Evolutionary conservation across 768 basidiomycete genomes (phyloP).

Genomic region (Pulveroboletus sp.): DNA sequence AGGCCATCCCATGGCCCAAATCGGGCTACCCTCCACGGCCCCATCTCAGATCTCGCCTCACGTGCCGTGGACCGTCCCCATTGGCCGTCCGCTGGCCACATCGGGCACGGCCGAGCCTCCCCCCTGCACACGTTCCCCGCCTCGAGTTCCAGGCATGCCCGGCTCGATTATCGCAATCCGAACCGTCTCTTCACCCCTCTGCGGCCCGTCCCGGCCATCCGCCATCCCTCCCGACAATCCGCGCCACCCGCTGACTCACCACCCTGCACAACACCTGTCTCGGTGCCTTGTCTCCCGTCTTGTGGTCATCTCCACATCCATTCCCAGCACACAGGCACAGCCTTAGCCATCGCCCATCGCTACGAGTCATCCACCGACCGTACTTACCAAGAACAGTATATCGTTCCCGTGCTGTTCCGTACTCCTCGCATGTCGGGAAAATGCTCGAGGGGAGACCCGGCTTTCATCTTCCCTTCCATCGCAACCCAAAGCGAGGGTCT

Average conservation of each 20-base stretch:
- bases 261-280: slow-evolving; percentile 10
- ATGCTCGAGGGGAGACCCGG: too few relatives aligned
- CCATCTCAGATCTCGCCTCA: slow-evolving; percentile 31
- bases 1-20: slow-evolving; percentile 11
- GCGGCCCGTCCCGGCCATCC: neutral
- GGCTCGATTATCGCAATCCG: slow-evolving; percentile 22
- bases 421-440: too few relatives aligned
- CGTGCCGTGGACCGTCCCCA: slow-evolving; percentile 17
- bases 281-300: slow-evolving; percentile 6
- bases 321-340: neutral
- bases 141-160: slow-evolving; percentile 28
- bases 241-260: slow-evolving; percentile 15
- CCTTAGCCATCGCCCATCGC: slow-evolving; percentile 5
- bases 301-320: neutral
- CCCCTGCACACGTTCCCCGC: slow-evolving; percentile 26
- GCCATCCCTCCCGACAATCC: neutral
- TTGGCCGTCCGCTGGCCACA: slow-evolving; percentile 4
- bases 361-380: slow-evolving; percentile 11
- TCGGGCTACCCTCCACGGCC: slow-evolving; percentile 9
- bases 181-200: neutral
- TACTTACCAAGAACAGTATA: neutral
- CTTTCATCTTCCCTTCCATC: too few relatives aligned
- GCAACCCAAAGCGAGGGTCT: too few relatives aligned
- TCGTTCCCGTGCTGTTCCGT: too few relatives aligned
- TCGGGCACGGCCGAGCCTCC: slow-evolving; percentile 9